These are phyloP conservation scores for Pseudotsuga menziesii DNA, from an alignment of 75 land plant species.

Conservation along the genomic window DNA sequence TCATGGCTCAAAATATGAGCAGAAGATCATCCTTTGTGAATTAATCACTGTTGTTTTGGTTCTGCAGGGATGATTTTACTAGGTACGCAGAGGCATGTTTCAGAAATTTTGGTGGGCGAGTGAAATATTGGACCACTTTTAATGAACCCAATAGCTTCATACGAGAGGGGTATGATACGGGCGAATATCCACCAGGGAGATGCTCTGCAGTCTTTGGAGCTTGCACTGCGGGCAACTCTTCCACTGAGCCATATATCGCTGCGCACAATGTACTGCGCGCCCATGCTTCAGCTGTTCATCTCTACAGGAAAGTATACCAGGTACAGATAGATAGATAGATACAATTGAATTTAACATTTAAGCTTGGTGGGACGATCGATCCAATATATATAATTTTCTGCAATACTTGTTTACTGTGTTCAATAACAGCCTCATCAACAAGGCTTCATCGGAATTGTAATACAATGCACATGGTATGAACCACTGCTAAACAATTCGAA, in stretches of 20 bases:
- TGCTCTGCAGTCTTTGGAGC: conserved; percentile 7
- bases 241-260: conserved; percentile 14
- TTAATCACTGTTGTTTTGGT: too few species aligned
- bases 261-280: conserved; percentile 20
- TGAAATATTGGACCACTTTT: conserved; percentile 13
- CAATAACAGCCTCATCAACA: conserved; percentile 34
- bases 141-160: conserved; percentile 1
- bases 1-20: too few species aligned
- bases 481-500: conserved; percentile 16
- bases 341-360: too few species aligned
- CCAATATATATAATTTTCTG: too few species aligned
- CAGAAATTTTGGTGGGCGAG: conserved; percentile 19
- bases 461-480: too few species aligned
- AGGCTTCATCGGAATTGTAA: conserved; percentile 24
- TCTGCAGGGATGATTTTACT: too few species aligned
- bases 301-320: conserved; percentile 15
- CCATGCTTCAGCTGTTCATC: conserved; percentile 15
- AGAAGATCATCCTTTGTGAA: too few species aligned
- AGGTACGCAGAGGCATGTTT: conserved; percentile 7
- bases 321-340: background rate
- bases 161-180: conserved; percentile 6
- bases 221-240: conserved; percentile 16
- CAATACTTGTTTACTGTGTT: too few species aligned
- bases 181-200: conserved; percentile 11
- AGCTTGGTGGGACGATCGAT: too few species aligned